Conservation (phyloP, 2,329 filamentous ascomycete species). For the Chalara sp. region DNA sequence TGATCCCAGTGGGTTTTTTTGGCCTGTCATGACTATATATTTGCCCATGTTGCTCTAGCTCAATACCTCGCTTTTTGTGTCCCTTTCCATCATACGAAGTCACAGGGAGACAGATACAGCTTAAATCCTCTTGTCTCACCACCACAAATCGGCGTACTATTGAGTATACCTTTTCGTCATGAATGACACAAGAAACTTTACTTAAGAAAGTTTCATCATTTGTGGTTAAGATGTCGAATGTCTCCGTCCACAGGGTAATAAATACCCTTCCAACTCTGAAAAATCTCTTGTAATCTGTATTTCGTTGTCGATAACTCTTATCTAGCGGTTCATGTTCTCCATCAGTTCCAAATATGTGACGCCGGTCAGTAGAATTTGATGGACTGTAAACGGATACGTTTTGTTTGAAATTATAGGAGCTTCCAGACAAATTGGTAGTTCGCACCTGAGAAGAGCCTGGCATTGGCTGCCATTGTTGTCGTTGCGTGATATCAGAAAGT, state of each 20-base stretch:
- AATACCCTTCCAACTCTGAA: slow-evolving; percentile 18
- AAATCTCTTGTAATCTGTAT: slow-evolving; percentile 14
- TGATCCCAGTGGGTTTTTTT: slow-evolving; percentile 5
- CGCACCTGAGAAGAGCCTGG: too few relatives aligned
- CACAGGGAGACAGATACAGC: slow-evolving; percentile 15
- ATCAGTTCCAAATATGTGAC: too few relatives aligned
- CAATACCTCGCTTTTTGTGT: slow-evolving; percentile 14
- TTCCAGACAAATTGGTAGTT: too few relatives aligned
- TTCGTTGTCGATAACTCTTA: slow-evolving; percentile 9
- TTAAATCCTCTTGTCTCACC: slow-evolving; percentile 9
- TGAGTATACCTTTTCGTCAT: slow-evolving; percentile 12
- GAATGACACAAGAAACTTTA: slow-evolving; percentile 3
- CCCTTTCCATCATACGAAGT: slow-evolving; percentile 12
- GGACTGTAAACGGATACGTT: too few relatives aligned
- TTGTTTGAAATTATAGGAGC: too few relatives aligned
- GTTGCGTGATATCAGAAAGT: too few relatives aligned
- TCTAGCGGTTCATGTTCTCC: too few relatives aligned
- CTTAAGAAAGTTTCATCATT: slow-evolving; percentile 7
- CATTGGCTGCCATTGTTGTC: too few relatives aligned
- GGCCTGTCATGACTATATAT: slow-evolving; percentile 14
- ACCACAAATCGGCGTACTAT: slow-evolving; percentile 20
- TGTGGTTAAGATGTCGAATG: not conserved
- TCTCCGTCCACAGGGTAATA: slow-evolving; percentile 17
- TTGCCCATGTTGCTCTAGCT: slow-evolving; percentile 15
- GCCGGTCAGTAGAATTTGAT: too few relatives aligned